Conservation (phyloP, 768 basidiomycete species). For the Lactarius akahatsu region DNA sequence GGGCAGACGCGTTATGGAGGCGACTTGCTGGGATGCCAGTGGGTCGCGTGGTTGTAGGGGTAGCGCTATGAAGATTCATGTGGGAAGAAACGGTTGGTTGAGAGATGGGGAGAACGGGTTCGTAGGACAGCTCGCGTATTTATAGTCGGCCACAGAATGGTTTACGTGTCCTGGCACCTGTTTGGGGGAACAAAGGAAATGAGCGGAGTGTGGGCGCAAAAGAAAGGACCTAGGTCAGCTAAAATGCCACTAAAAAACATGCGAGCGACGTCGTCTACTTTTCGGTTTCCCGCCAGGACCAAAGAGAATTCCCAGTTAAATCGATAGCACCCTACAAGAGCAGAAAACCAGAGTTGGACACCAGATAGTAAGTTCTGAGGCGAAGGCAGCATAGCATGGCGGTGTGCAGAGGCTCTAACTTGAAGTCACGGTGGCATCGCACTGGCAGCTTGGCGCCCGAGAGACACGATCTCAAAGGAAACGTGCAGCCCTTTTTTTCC, state of each 20-base stretch:
- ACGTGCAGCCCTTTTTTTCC: not conserved
- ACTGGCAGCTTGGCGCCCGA: not conserved
- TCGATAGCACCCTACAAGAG: not conserved
- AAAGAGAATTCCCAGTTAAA: not conserved
- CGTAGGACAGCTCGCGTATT: not conserved
- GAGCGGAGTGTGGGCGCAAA: not conserved
- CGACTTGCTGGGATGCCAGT: not conserved
- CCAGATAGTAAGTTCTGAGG: not conserved
- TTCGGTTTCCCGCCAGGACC: not conserved
- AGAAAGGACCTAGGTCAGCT: not conserved
- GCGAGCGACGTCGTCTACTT: not conserved
- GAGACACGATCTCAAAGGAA: not conserved
- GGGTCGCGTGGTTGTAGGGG: not conserved
- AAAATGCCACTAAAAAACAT: not conserved
- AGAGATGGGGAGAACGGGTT: not conserved
- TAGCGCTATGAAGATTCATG: not conserved
- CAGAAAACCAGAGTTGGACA: not conserved
- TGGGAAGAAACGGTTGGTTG: not conserved
- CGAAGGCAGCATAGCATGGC: not conserved
- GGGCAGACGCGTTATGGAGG: not conserved
- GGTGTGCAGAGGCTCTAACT: not conserved
- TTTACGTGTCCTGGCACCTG: not conserved
- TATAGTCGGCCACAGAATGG: constrained; percentile 4
- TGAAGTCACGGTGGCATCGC: not conserved
- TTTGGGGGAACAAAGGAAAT: not conserved